phyloP scores from a whole-genome alignment of 352 stramenopile species.

The Pythium monospermum region DNA sequence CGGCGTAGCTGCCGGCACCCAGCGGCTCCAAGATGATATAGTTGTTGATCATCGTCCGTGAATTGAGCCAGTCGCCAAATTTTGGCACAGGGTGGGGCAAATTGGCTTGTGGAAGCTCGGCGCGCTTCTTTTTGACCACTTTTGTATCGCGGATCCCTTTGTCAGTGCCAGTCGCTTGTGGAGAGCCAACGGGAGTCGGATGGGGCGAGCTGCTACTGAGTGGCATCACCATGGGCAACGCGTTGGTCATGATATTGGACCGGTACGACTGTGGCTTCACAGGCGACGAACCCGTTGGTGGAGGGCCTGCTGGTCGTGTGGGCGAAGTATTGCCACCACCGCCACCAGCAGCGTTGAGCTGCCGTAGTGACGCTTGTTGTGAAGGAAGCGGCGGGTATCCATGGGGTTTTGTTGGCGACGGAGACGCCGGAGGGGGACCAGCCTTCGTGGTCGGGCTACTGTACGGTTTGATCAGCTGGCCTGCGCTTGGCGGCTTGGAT shows the following conservation, averaged over 20 bases:
- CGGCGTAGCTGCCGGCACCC: constrained; percentile 84
- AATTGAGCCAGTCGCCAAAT: constrained; percentile 83
- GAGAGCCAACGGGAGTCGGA: too few species aligned
- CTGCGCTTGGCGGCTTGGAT: too few species aligned
- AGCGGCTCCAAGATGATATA: constrained; percentile 89
- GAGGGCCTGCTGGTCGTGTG: constrained; percentile 24
- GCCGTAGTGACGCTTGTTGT: constrained; percentile 21
- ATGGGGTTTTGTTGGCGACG: constrained; percentile 1
- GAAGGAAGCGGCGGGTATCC: neutral
- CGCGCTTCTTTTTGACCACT: constrained; percentile 80
- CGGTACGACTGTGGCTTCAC: constrained; percentile 47
- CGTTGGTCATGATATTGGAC: constrained; percentile 40
- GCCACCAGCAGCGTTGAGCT: constrained; percentile 2
- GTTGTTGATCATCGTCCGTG: constrained; percentile 90
- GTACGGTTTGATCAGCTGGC: too few species aligned
- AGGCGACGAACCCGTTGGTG: constrained; percentile 18
- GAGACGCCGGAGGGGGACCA: neutral
- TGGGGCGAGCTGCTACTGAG: constrained; percentile 16
- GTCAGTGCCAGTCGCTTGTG: too few species aligned
- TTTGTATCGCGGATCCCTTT: constrained; percentile 66
- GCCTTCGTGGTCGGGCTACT: neutral
- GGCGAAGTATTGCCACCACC: constrained; percentile 34
- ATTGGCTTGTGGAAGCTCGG: constrained; percentile 67
- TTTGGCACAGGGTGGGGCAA: constrained; percentile 72
- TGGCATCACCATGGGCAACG: constrained; percentile 30